Base-by-base conservation (phyloP, 2,329 filamentous ascomycete species). In the Allantophomopsis lycopodina region DNA sequence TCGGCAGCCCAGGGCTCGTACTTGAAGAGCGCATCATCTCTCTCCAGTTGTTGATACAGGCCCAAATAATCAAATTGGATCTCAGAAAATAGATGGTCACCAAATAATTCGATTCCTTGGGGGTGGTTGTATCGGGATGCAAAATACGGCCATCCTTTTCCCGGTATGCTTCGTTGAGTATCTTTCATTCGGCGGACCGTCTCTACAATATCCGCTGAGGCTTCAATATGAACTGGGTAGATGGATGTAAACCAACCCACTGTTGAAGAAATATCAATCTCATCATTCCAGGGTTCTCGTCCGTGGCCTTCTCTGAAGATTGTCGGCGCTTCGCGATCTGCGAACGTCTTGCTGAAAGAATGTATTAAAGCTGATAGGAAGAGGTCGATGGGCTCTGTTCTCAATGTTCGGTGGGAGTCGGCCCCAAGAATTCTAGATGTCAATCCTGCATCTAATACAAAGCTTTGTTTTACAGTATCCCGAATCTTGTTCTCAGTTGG, bases 31-130 rank as follows among this genome's bases (percentile, higher is more conserved):
- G 58, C 52, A 8, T 58, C 59, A 2, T 55, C 48, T 0, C 54
- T 49, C 40, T 69, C 64, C 2, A 66, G 53, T 33, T 66, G 62
- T 45, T 69, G 65, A 38, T 60, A 60, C 38, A 61, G 53, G 8
- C 64, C 66, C 1, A 62, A 54, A 42, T 66, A 71, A 47, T 71
- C 71, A 54, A 71, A 68, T 0, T 64, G 50, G 2, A 71, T 44
- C 45, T 72, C 68, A 43, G 65, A 58, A 0, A 55, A 49, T n/a
- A 51, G 51, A 42, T 62, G 56, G 1, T 56, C 46, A 1, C 45
- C 42, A 44, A 59, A 62, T 18, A 54, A 44, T 32, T 59, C 43
- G 1, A 42, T 46, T 2, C 56, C 55, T 1, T 51, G 48, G 16
- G 48, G 40, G 30, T 46, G 58, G 36, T 59, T 49, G 38, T 55